Conservation (phyloP, 495 filamentous ascomycete species). For the Letharia lupina region DNA sequence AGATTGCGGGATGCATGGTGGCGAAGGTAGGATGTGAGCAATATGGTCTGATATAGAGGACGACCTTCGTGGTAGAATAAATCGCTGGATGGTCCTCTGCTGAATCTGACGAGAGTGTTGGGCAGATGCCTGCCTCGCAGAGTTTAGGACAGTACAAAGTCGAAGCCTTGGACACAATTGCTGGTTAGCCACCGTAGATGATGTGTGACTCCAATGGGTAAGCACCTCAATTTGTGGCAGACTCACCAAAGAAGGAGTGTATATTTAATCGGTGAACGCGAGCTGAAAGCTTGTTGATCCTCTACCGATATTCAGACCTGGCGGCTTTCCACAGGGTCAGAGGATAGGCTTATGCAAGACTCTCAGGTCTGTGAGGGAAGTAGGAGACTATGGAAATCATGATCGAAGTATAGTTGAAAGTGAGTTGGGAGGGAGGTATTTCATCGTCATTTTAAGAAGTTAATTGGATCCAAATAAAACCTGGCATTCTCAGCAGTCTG, state of each 20-base stretch:
- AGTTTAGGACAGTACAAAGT: background rate
- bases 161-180: background rate
- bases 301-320: background rate
- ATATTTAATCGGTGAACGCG: background rate
- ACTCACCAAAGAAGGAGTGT: background rate
- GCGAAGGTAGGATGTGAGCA: background rate
- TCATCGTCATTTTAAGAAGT: background rate
- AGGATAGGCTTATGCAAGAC: background rate
- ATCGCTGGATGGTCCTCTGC: background rate
- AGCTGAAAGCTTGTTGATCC: background rate
- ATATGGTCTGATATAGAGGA: background rate
- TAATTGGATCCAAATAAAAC: background rate
- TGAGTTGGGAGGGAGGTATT: background rate
- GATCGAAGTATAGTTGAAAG: background rate
- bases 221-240: background rate
- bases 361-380: background rate
- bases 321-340: background rate
- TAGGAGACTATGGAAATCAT: background rate
- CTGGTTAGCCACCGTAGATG: background rate
- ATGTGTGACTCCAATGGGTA: background rate
- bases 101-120: background rate
- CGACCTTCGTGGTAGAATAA: background rate
- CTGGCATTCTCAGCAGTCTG: background rate
- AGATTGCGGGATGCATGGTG: conserved; percentile 26
- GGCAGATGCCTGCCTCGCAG: background rate